Conservation (phyloP, 768 basidiomycete species). For the Podaxis sp. region DNA sequence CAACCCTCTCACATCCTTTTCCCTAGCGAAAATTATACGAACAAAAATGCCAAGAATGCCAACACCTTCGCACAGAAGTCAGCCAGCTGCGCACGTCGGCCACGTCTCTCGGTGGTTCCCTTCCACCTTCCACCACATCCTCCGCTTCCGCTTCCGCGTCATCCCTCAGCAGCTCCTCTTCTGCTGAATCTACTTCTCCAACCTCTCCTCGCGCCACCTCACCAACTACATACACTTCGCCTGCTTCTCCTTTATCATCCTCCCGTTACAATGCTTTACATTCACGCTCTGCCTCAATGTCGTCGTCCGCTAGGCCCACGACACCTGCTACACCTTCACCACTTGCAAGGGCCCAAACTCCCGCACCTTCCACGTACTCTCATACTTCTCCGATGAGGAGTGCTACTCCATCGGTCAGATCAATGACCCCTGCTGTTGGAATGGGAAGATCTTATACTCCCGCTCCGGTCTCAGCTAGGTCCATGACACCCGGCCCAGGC, state of each 20-base stretch:
- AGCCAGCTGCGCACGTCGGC: slow-evolving; percentile 51
- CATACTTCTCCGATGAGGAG: slow-evolving; percentile 26
- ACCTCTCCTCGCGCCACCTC: slow-evolving; percentile 40
- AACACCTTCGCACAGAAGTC: slow-evolving; percentile 64
- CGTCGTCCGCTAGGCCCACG: slow-evolving; percentile 37
- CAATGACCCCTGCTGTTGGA: slow-evolving; percentile 11
- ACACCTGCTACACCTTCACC: slow-evolving; percentile 42
- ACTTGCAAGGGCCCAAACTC: slow-evolving; percentile 39
- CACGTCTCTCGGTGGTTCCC: slow-evolving; percentile 37
- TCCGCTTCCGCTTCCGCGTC: slow-evolving; percentile 35
- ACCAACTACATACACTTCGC: slow-evolving; percentile 32
- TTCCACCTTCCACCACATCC: slow-evolving; percentile 33
- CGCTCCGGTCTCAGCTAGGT: slow-evolving; percentile 18
- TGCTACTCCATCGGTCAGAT: slow-evolving; percentile 8
- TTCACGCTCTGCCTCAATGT: slow-evolving; percentile 56
- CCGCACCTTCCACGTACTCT: slow-evolving; percentile 30
- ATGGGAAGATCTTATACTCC: slow-evolving; percentile 18
- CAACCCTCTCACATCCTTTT: slow-evolving; percentile 18
- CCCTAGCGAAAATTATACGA: slow-evolving; percentile 56
- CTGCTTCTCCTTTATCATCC: slow-evolving; percentile 36
- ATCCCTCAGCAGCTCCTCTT: slow-evolving; percentile 24
- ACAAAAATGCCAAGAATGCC: slow-evolving; percentile 71
- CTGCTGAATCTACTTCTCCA: slow-evolving; percentile 41
- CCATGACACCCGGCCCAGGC: slow-evolving; percentile 23
- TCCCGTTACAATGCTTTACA: slow-evolving; percentile 54